Evolutionary conservation across 2,329 filamentous ascomycete genomes (phyloP).

Genomic region (Metarhizium sp.): DNA sequence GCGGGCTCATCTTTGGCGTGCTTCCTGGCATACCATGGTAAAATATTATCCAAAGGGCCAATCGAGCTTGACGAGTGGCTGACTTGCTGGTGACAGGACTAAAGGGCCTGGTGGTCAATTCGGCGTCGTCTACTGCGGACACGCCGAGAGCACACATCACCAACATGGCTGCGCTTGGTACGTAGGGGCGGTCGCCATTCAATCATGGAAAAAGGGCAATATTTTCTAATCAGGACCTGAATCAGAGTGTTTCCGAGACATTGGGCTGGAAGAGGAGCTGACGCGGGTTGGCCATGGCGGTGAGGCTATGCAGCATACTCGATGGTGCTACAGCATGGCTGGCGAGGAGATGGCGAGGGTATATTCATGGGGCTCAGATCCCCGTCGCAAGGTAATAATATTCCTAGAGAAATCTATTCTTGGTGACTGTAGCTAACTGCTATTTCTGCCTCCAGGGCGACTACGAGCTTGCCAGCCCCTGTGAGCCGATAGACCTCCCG

Average conservation of each 20-base stretch:
- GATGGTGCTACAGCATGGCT: slow-evolving; percentile 44
- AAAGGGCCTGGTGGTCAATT: slow-evolving; percentile 43
- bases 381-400: slow-evolving; percentile 26
- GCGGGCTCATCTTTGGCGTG: slow-evolving; percentile 45
- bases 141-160: slow-evolving; percentile 53
- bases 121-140: slow-evolving; percentile 38
- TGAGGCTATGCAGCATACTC: slow-evolving; percentile 35
- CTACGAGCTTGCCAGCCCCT: slow-evolving; percentile 32
- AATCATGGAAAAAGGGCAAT: not conserved
- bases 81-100: slow-evolving; percentile 24
- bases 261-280: slow-evolving; percentile 35
- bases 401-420: not conserved
- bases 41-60: not conserved
- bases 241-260: slow-evolving; percentile 41
- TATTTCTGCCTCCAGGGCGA: slow-evolving; percentile 22
- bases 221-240: not conserved
- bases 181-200: not conserved
- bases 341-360: slow-evolving; percentile 41
- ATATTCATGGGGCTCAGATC: slow-evolving; percentile 42
- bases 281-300: slow-evolving; percentile 23
- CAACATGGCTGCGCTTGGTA: slow-evolving; percentile 44
- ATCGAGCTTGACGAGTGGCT: not conserved
- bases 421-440: not conserved
- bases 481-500: slow-evolving; percentile 30
- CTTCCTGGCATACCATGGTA: slow-evolving; percentile 40